Evolutionary conservation across 1,284 basidiomycete genomes (phyloP).

Genomic region (Cryptococcus sp.): DNA sequence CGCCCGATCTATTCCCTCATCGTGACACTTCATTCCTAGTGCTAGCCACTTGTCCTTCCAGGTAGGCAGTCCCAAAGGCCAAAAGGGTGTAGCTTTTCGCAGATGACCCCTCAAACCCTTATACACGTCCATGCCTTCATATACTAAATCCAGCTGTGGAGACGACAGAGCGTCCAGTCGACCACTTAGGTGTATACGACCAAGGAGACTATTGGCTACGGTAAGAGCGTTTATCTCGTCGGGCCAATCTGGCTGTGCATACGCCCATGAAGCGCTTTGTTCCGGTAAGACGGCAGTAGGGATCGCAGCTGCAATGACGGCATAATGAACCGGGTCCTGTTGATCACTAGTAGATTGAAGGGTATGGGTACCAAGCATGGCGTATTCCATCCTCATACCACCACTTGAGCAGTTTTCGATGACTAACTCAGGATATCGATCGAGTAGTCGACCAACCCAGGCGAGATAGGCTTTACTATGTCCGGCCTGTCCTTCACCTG

Average conservation of each 20-base stretch:
- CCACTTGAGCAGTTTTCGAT: slow-evolving; percentile 8
- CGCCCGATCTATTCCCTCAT: background rate
- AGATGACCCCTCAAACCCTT: background rate
- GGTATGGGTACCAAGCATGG: slow-evolving; percentile 1
- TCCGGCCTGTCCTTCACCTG: slow-evolving; percentile 1
- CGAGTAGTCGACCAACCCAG: slow-evolving; percentile 1
- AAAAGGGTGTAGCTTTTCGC: background rate
- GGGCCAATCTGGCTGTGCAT: slow-evolving; percentile 2
- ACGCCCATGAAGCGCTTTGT: slow-evolving; percentile 6
- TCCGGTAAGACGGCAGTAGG: slow-evolving; percentile 5
- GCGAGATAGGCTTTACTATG: slow-evolving; percentile 4
- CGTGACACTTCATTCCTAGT: slow-evolving; percentile 2
- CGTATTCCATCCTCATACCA: slow-evolving; percentile 4
- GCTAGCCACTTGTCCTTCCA: slow-evolving; percentile 7
- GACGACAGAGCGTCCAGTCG: slow-evolving; percentile 1
- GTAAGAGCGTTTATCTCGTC: slow-evolving; percentile 9
- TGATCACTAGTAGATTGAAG: slow-evolving; percentile 8
- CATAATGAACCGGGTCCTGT: slow-evolving; percentile 4
- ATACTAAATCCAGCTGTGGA: slow-evolving; percentile 2
- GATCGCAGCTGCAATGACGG: slow-evolving; percentile 2
- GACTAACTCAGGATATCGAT: slow-evolving; percentile 3
- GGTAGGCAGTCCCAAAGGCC: slow-evolving; percentile 1
- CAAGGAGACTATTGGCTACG: slow-evolving; percentile 3
- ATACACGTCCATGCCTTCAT: slow-evolving; percentile 4
- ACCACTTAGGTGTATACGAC: slow-evolving; percentile 4